Conservation (phyloP, 257 asterid genomes). For the Henckelia pumila region DNA sequence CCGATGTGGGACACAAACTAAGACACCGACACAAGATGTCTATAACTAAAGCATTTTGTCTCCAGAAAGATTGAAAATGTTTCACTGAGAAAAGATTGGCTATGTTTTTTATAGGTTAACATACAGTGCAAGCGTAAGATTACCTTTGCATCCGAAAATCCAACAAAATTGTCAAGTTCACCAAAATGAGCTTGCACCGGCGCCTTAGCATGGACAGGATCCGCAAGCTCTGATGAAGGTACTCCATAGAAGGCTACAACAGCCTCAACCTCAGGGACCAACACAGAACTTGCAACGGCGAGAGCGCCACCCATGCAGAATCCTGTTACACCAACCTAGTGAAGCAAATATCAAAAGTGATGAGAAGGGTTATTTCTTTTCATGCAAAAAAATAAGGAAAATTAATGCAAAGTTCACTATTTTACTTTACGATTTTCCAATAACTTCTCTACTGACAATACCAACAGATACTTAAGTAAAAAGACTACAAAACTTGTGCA, state of each 20-base stretch:
- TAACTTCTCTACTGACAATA: not conserved
- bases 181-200: constrained; percentile 99
- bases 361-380: not conserved
- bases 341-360: constrained; percentile 11
- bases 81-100: not conserved
- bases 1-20: too few species aligned
- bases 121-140: constrained; percentile 3
- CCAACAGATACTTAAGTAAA: not conserved
- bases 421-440: not conserved
- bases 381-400: not conserved
- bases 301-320: constrained; percentile 99
- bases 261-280: constrained; percentile 76
- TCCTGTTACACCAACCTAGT: constrained; percentile 91
- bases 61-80: not conserved
- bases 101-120: not conserved
- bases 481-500: not conserved
- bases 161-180: constrained; percentile 64
- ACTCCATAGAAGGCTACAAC: constrained; percentile 94
- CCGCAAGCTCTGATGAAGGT: constrained; percentile 85
- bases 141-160: constrained; percentile 94
- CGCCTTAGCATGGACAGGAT: constrained; percentile 75
- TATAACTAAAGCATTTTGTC: not conserved
- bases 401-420: not conserved
- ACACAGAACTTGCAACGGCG: constrained; percentile 88
- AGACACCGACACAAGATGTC: too few species aligned